Conservation (phyloP, 306 rosid genomes). For the Datisca glomerata region DNA sequence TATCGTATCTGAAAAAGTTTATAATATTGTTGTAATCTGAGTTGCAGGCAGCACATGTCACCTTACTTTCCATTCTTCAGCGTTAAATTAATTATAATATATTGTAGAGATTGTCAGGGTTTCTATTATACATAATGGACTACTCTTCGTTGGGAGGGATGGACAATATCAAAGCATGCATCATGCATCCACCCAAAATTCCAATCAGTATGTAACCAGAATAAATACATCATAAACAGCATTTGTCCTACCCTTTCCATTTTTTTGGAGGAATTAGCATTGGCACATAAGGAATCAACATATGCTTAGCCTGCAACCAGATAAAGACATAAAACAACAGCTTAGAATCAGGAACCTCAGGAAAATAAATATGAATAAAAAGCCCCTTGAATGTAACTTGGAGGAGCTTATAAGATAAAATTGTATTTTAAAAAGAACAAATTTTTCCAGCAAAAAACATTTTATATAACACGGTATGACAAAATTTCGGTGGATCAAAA, state of each 20-base stretch:
- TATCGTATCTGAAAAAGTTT: conserved; percentile 58
- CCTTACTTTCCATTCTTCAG: neutral
- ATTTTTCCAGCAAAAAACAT: no score
- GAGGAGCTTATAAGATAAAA: no score
- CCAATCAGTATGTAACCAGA: neutral
- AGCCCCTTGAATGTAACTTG: neutral
- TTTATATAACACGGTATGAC: no score
- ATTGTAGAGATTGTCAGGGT: no score
- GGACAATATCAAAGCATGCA: no score
- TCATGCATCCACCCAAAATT: no score
- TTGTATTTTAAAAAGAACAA: no score
- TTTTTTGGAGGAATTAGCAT: conserved; percentile 82
- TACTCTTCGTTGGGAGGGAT: neutral
- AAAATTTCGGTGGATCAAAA: no score
- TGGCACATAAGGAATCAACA: conserved; percentile 74
- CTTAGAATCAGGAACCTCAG: conserved; percentile 7
- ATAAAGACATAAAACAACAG: conserved; percentile 16
- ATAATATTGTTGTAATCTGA: no score
- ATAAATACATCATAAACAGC: conserved; percentile 13
- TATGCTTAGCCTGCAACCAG: conserved; percentile 57
- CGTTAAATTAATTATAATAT: neutral
- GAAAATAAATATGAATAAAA: neutral
- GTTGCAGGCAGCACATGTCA: no score
- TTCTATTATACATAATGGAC: no score
- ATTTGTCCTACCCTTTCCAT: conserved; percentile 67